Evolutionary conservation across 176 grass and related monocot species (phyloP), one percentile per base, ranked within the genome.

Genomic region (Olyra latifolia): DNA sequence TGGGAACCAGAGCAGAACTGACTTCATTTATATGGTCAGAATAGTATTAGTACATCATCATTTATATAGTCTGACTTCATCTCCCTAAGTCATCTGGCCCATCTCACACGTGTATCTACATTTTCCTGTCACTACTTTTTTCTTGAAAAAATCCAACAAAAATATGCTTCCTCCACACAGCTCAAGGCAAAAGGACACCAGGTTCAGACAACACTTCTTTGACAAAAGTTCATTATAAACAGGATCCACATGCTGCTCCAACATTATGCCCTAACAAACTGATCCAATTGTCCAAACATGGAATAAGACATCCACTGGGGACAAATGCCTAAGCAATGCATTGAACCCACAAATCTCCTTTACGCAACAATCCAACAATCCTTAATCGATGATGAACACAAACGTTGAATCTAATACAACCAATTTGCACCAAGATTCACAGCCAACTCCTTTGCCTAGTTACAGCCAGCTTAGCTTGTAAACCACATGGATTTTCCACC

Each of bases 111-210:
- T 4, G 20, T 35, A 84, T 59, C 49, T 56, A 35, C 45, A 9
- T 67, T 14, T 32, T 75, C 41, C 24, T 17, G 25, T 23, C 43
- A 65, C 23, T 15, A 72, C 25, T 65, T 82, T 52, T 83, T 44
- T 11, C 52, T 46, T 1, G 12, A 2, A 39, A n/a, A 69, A 30
- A 3, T 8, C 45, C 13, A 49, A 57, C 3, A 84, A 39, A 16
- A 50, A 45, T 25, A 20, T 1, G 12, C 2, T 48, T 62, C 7
- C 27, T 50, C 30, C 41, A 9, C 28, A 69, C 23, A 59, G 48
- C 9, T 24, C 27, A 39, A 10, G 27, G 60, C 17, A 76, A 20
- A 57, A 22, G 39, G 32, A 16, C 5, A n/a, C 3, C 13, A 1
- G 12, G 6, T 57, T 15, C 27, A 47, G 9, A 45, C 22, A 62